Conservation (phyloP, 1,284 basidiomycete species). For the Termitomyces sp. region DNA sequence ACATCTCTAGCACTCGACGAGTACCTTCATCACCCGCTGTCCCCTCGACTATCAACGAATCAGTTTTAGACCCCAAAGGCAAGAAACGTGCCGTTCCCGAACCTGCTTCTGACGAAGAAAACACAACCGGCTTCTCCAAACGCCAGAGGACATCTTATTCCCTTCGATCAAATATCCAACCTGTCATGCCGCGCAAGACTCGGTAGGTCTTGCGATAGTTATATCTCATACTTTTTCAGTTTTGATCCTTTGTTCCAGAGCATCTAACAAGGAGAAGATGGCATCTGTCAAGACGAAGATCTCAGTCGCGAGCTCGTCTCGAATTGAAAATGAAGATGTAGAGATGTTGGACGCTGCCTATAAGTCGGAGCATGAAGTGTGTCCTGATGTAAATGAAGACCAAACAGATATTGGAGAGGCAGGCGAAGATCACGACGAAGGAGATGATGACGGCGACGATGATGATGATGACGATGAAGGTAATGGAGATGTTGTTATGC, state of each 20-base stretch:
- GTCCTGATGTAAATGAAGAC: slow-evolving; percentile 31
- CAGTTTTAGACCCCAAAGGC: slow-evolving; percentile 65
- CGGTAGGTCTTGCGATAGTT: slow-evolving; percentile 36
- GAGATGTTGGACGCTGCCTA: slow-evolving; percentile 70
- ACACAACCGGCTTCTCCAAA: slow-evolving; percentile 44
- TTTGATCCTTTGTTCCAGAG: slow-evolving; percentile 24
- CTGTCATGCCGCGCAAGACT: slow-evolving; percentile 69
- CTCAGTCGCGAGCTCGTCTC: slow-evolving; percentile 54
- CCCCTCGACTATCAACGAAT: slow-evolving; percentile 70
- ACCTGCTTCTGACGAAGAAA: slow-evolving; percentile 58
- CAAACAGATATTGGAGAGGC: slow-evolving; percentile 27
- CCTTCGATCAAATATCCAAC: slow-evolving; percentile 53
- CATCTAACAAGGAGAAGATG: slow-evolving; percentile 55
- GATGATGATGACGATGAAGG: slow-evolving; percentile 41
- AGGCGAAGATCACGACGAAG: slow-evolving; percentile 40
- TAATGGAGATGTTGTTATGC: slow-evolving; percentile 32
- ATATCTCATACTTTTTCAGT: slow-evolving; percentile 12
- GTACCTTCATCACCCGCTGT: slow-evolving; percentile 41
- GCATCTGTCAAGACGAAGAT: slow-evolving; percentile 54
- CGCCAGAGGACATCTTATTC: slow-evolving; percentile 59
- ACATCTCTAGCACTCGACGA: slow-evolving; percentile 47
- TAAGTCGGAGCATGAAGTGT: slow-evolving; percentile 49
- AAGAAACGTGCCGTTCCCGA: slow-evolving; percentile 82
- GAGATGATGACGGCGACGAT: slow-evolving; percentile 38
- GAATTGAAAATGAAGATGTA: slow-evolving; percentile 62